Percentiles rank a stretch among this genome's conserved stretches.
phyloP scores from a whole-genome alignment of 768 basidiomycete species.

The Auriscalpium orientale region DNA sequence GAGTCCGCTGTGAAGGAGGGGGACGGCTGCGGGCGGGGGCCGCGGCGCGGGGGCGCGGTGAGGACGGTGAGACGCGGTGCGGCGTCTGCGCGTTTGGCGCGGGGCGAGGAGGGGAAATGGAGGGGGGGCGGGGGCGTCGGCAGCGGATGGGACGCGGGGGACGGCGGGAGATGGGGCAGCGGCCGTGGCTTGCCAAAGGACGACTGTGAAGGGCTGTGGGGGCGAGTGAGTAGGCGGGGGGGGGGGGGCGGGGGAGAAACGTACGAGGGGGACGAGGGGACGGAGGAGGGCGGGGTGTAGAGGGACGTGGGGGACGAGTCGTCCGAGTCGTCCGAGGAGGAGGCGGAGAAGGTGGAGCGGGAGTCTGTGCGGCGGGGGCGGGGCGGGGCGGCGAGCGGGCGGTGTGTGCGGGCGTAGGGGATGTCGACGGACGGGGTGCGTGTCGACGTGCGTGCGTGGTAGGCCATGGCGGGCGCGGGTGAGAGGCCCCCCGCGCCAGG shows the following conservation, averaged over 20 bases:
- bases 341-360: slow-evolving; percentile 10
- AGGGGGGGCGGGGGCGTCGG: not conserved
- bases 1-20: not conserved
- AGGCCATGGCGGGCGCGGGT: not conserved
- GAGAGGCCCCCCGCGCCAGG: too few species aligned
- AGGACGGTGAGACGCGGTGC: not conserved
- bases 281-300: slow-evolving; percentile 6
- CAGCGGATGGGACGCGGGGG: not conserved
- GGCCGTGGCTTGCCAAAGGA: slow-evolving; percentile 12
- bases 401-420: not conserved
- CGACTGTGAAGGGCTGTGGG: not conserved
- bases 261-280: slow-evolving; percentile 11
- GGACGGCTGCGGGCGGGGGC: not conserved
- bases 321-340: slow-evolving; percentile 4
- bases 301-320: slow-evolving; percentile 1
- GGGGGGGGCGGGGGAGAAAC: not conserved
- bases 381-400: not conserved
- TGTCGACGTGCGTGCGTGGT: not conserved
- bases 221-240: not conserved
- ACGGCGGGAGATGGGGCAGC: slow-evolving; percentile 3
- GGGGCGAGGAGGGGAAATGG: not conserved
- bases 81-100: not conserved
- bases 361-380: slow-evolving; percentile 2
- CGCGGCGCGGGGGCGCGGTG: slow-evolving; percentile 1
- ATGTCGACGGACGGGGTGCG: not conserved